These are phyloP conservation scores for Saksenaea vasiformis DNA, from an alignment of 371 early-diverging fungal genomes.

Conservation along the genomic window DNA sequence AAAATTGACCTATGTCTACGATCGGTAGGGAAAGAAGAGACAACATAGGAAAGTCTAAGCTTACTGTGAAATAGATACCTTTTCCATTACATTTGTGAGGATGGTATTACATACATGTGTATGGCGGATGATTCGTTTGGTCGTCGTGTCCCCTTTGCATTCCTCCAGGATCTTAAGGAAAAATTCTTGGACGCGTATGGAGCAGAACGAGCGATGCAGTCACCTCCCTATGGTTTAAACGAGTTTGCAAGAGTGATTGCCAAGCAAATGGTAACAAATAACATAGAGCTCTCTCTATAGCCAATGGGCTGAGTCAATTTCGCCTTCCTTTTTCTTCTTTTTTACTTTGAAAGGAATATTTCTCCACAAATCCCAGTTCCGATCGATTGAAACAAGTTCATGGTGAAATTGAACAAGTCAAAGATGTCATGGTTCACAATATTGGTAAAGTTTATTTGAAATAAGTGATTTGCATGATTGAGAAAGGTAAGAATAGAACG, in stretches of 20 bases:
- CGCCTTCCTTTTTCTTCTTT: too few relatives aligned
- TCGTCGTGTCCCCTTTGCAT: conserved; percentile 88
- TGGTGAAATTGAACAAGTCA: conserved; percentile 90
- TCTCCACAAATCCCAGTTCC: conserved; percentile 70
- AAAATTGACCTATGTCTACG: conserved; percentile 89
- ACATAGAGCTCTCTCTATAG: neutral
- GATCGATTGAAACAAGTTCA: conserved; percentile 84
- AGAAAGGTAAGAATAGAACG: conserved; percentile 53
- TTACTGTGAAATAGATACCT: conserved; percentile 60
- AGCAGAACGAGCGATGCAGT: conserved; percentile 54
- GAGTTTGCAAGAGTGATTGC: conserved; percentile 82
- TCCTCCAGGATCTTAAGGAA: conserved; percentile 80
- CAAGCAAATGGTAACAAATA: conserved; percentile 70
- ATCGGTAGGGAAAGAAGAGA: conserved; percentile 56
- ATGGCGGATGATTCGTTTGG: conserved; percentile 90
- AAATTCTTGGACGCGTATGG: conserved; percentile 66
- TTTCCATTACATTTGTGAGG: conserved; percentile 87
- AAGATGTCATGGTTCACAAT: conserved; percentile 94
- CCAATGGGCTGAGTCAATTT: neutral
- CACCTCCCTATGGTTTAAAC: conserved; percentile 78
- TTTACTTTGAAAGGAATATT: conserved; percentile 62
- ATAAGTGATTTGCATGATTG: neutral
- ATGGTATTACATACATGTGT: conserved; percentile 84
- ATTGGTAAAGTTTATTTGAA: conserved; percentile 57
- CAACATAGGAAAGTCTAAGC: neutral